Evolutionary conservation across 805 yeast genomes (phyloP).

Genomic region (Wickerhamomyces bovis): DNA sequence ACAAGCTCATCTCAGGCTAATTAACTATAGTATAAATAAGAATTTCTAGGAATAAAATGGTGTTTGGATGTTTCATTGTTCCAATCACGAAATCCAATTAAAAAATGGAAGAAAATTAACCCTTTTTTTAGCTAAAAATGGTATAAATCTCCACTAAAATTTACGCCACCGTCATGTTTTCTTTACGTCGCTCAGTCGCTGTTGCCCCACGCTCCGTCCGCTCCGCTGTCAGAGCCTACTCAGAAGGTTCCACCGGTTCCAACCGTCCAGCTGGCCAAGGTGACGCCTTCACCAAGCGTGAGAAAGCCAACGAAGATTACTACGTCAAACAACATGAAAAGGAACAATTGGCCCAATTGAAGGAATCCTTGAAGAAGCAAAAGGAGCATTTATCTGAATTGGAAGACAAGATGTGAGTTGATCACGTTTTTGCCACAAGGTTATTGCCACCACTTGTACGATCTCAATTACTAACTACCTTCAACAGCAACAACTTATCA

Average conservation of each 20-base stretch:
- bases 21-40: no score
- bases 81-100: constrained; percentile 11
- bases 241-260: constrained; percentile 60
- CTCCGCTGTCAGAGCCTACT: constrained; percentile 25
- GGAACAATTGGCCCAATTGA: constrained; percentile 74
- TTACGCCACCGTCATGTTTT: constrained; percentile 7
- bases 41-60: no score
- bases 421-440: no score
- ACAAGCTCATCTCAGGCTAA: background rate
- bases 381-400: constrained; percentile 51
- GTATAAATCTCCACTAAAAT: background rate
- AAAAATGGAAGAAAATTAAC: constrained; percentile 2
- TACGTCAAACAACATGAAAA: constrained; percentile 86
- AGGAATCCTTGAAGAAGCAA: constrained; percentile 71
- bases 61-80: constrained; percentile 12
- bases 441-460: no score
- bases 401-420: constrained; percentile 36
- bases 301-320: constrained; percentile 83
- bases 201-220: constrained; percentile 23
- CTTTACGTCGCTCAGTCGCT: constrained; percentile 33
- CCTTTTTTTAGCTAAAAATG: background rate
- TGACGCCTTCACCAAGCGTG: constrained; percentile 77
- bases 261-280: constrained; percentile 46
- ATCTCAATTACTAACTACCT: background rate
- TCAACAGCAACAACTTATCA: background rate